A percentile compares a stretch with the other conserved stretches of the same genome.
phyloP scores from a whole-genome alignment of 164 flowering plant genomes.

The Magnolia kwangsiensis region DNA sequence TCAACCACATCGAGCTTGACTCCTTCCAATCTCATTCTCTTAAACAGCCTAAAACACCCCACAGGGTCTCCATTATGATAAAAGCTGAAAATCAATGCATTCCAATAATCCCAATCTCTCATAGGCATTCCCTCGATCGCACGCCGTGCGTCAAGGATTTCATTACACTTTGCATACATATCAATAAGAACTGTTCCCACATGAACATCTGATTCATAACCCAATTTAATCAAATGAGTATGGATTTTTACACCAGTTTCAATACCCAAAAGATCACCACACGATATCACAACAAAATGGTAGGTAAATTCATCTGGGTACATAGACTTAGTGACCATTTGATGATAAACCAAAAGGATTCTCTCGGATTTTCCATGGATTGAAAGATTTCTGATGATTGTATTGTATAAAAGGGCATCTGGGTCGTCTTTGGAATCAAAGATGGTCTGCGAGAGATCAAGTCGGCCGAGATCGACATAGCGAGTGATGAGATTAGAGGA shows the following conservation, averaged over 20 bases:
- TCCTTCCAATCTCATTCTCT: constrained; percentile 35
- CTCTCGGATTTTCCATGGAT: constrained; percentile 25
- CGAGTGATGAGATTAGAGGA: constrained; percentile 36
- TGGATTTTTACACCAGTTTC: constrained; percentile 31
- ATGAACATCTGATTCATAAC: constrained; percentile 31
- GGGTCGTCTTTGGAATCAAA: constrained; percentile 27
- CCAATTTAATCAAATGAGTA: constrained; percentile 40
- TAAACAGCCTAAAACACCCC: constrained; percentile 22
- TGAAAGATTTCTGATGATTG: constrained; percentile 25
- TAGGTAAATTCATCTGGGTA: constrained; percentile 45
- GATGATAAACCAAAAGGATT: constrained; percentile 31
- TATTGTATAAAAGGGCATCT: constrained; percentile 22
- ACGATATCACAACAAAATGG: constrained; percentile 38
- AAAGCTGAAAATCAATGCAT: constrained; percentile 8
- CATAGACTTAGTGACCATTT: constrained; percentile 31
- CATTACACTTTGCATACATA: constrained; percentile 19
- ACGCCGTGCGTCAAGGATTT: constrained; percentile 9
- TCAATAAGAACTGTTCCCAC: constrained; percentile 30
- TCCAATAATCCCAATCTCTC: constrained; percentile 9
- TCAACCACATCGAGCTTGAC: constrained; percentile 24
- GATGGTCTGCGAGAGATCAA: constrained; percentile 22
- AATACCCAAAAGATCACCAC: constrained; percentile 24
- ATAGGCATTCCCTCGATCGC: constrained; percentile 18
- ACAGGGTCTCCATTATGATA: constrained; percentile 8
- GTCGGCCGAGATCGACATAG: constrained; percentile 40